Evolutionary conservation across 1,139 yeast species (phyloP).

Genomic region (Pichia kudriavzevii): DNA sequence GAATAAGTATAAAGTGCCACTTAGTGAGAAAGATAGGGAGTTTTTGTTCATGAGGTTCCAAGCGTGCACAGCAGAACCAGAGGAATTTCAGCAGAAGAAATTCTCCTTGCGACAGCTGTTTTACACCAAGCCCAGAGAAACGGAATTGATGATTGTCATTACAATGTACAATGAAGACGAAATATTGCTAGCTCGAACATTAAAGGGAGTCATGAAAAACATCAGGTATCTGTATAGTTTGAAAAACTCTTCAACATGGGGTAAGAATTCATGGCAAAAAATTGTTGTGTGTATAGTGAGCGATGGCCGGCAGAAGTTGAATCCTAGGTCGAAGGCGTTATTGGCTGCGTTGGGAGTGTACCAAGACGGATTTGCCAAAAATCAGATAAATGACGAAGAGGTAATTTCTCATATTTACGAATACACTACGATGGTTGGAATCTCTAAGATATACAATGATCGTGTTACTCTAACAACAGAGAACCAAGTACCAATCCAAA

Average conservation of each 20-base stretch:
- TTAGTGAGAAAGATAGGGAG: conserved; percentile 50
- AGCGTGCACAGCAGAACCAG: conserved; percentile 77
- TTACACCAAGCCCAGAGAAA: conserved; percentile 58
- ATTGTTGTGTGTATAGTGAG: conserved; percentile 67
- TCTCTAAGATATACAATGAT: conserved; percentile 48
- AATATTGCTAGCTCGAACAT: conserved; percentile 58
- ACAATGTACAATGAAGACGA: conserved; percentile 84
- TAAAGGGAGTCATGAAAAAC: conserved; percentile 72
- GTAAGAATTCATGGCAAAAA: conserved; percentile 74
- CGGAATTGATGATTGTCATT: conserved; percentile 67
- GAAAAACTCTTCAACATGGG: conserved; percentile 62
- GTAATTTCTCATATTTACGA: conserved; percentile 74
- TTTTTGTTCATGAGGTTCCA: conserved; percentile 73
- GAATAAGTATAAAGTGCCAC: conserved; percentile 44
- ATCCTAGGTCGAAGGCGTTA: conserved; percentile 56
- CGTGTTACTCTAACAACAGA: conserved; percentile 44
- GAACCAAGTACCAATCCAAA: conserved; percentile 62
- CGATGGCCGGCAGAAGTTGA: conserved; percentile 67
- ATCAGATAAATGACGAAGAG: conserved; percentile 59
- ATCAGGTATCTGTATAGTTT: conserved; percentile 54
- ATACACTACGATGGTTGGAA: conserved; percentile 72
- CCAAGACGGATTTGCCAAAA: conserved; percentile 79
- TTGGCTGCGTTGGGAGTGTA: conserved; percentile 68
- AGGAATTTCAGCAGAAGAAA: conserved; percentile 46
- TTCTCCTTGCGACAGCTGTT: conserved; percentile 63